A percentile compares a stretch with the other conserved stretches of the same genome.
Conservation (phyloP, 495 filamentous ascomycete genomes). For the Lasiosphaeria ovina region DNA sequence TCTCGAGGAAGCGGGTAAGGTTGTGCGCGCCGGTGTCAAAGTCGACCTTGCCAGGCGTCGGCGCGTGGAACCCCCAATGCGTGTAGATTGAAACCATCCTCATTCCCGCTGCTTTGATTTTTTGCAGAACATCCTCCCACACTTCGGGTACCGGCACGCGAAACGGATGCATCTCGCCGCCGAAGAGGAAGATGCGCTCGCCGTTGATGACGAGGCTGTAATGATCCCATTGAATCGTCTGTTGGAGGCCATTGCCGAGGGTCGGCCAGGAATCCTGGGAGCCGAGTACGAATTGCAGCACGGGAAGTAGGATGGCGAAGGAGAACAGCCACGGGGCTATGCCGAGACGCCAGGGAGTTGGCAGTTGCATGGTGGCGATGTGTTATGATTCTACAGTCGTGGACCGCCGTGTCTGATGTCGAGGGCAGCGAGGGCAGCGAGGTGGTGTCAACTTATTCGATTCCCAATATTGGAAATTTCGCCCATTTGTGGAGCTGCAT, state of each 20-base stretch:
- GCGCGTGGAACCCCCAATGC: constrained; percentile 58
- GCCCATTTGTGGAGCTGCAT: too few species aligned
- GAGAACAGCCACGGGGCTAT: too few species aligned
- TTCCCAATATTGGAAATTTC: too few species aligned
- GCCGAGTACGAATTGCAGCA: too few species aligned
- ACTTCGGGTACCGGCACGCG: constrained; percentile 41
- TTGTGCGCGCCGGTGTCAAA: constrained; percentile 56
- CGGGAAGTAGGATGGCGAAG: too few species aligned
- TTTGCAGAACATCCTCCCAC: constrained; percentile 61
- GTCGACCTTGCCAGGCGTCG: constrained; percentile 49
- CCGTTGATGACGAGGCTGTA: constrained; percentile 59
- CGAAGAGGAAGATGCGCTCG: constrained; percentile 54
- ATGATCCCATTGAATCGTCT: constrained; percentile 55
- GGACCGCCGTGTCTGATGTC: too few species aligned
- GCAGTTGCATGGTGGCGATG: background rate
- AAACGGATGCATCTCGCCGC: constrained; percentile 46
- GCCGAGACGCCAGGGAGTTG: too few species aligned
- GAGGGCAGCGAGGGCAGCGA: too few species aligned
- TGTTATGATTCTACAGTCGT: too few species aligned
- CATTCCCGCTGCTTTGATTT: constrained; percentile 58
- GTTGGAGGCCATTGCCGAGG: constrained; percentile 50
- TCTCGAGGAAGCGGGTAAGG: constrained; percentile 52
- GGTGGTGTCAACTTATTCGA: too few species aligned
- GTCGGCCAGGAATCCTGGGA: constrained; percentile 39
- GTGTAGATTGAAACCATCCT: constrained; percentile 53